These are phyloP conservation scores for Pseudogymnoascus destructans DNA, from an alignment of 2,329 filamentous ascomycete genomes.

Conservation along the genomic window DNA sequence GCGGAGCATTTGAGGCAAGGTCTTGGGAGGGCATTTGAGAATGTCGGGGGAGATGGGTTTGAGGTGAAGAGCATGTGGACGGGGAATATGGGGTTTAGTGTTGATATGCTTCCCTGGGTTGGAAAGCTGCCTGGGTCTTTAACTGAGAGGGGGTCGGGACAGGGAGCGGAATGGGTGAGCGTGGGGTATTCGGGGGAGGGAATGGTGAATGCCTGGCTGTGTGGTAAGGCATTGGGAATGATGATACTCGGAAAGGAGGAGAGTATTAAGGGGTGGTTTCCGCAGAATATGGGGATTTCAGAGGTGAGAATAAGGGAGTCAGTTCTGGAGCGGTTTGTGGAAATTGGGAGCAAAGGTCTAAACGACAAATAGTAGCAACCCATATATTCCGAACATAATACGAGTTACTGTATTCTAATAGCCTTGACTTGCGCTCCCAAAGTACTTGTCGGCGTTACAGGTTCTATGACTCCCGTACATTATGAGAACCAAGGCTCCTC, in stretches of 20 bases:
- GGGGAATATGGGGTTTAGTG: constrained; percentile 36
- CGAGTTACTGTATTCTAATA: too few species aligned
- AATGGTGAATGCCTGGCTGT: constrained; percentile 42
- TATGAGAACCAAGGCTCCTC: constrained; percentile 13
- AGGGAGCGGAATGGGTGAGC: constrained; percentile 34
- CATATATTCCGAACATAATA: too few species aligned
- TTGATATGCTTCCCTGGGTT: constrained; percentile 38
- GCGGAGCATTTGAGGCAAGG: constrained; percentile 31
- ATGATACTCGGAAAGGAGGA: constrained; percentile 32
- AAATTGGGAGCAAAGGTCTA: not conserved
- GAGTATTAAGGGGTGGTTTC: not conserved
- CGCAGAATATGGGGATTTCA: not conserved
- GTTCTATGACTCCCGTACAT: not conserved
- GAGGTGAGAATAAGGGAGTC: not conserved
- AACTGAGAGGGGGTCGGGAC: constrained; percentile 16
- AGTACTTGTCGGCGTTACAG: too few species aligned
- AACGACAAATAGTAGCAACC: too few species aligned
- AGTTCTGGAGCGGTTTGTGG: not conserved
- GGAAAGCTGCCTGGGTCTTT: constrained; percentile 30
- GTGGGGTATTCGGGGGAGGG: constrained; percentile 40
- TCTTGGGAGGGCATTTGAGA: constrained; percentile 30
- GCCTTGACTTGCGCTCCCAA: too few species aligned
- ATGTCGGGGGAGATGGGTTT: constrained; percentile 17
- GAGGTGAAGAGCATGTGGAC: constrained; percentile 34
- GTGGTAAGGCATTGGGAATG: constrained; percentile 33